Conservation (phyloP, 768 basidiomycete species). For the Pseudohyphozyma bogoriensis region DNA sequence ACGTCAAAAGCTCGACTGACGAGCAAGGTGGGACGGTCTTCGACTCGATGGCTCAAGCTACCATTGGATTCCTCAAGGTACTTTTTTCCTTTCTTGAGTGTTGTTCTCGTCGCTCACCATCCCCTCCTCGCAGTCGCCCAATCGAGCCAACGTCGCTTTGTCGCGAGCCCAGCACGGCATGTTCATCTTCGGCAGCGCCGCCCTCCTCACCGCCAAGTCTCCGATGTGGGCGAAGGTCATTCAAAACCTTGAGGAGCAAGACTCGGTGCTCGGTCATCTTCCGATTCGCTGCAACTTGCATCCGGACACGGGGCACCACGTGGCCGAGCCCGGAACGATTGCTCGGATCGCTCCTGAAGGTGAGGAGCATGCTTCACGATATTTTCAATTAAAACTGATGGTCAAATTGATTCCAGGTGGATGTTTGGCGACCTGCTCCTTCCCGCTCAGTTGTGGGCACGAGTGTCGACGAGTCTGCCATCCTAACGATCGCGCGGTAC, state of each 20-base stretch:
- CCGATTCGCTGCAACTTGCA: slow-evolving; percentile 54
- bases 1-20: slow-evolving; percentile 47
- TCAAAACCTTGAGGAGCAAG: slow-evolving; percentile 48
- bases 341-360: slow-evolving; percentile 50
- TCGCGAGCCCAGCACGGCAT: slow-evolving; percentile 62
- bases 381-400: too few species aligned
- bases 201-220: slow-evolving; percentile 46
- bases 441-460: slow-evolving; percentile 53
- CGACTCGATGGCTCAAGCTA: slow-evolving; percentile 18
- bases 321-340: slow-evolving; percentile 50
- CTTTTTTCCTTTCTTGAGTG: background rate
- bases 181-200: slow-evolving; percentile 60
- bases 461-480: slow-evolving; percentile 53
- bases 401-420: too few species aligned
- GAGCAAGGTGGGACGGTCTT: slow-evolving; percentile 32
- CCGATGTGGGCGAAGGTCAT: slow-evolving; percentile 53
- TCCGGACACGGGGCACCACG: slow-evolving; percentile 40
- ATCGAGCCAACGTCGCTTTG: slow-evolving; percentile 48
- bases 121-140: slow-evolving; percentile 1
- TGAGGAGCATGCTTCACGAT: too few species aligned
- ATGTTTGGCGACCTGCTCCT: slow-evolving; percentile 51
- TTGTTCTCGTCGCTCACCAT: background rate
- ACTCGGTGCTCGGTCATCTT: slow-evolving; percentile 47
- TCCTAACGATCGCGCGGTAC: background rate
- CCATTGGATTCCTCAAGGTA: slow-evolving; percentile 60